Evolutionary conservation across 192 early-diverging fungal species (phyloP).

Genomic region (Entomortierella beljakovae): DNA sequence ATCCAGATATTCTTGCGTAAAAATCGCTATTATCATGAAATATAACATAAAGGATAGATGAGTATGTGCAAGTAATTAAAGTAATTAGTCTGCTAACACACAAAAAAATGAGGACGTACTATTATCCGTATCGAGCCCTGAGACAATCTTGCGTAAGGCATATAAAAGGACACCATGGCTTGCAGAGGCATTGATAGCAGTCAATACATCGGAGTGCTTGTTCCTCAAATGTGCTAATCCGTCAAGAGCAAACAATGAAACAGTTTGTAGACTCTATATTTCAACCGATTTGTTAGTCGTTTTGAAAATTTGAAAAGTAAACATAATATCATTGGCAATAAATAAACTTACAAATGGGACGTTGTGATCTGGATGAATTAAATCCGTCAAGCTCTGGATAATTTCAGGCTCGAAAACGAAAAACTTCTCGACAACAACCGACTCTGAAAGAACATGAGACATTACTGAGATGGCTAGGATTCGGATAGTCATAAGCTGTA

Average conservation of each 20-base stretch:
- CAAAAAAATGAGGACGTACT: slow-evolving; percentile 9
- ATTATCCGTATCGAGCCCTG: slow-evolving; percentile 56
- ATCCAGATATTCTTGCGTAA: slow-evolving; percentile 83
- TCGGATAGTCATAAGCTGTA: slow-evolving; percentile 75
- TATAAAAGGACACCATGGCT: slow-evolving; percentile 94
- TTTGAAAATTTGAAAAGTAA: slow-evolving; percentile 2
- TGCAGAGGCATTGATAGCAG: slow-evolving; percentile 90
- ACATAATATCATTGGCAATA: neutral
- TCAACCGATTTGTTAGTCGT: neutral
- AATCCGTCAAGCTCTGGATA: slow-evolving; percentile 79
- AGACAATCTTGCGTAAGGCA: slow-evolving; percentile 79
- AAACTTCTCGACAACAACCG: slow-evolving; percentile 73
- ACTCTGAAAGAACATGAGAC: slow-evolving; percentile 73
- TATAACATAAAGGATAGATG: neutral
- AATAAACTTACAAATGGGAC: slow-evolving; percentile 68
- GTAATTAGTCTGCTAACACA: neutral
- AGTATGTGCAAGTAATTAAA: neutral
- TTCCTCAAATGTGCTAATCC: slow-evolving; percentile 82
- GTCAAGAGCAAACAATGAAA: slow-evolving; percentile 85
- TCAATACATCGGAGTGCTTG: slow-evolving; percentile 82
- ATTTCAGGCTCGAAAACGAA: slow-evolving; percentile 93
- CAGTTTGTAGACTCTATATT: slow-evolving; percentile 77
- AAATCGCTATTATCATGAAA: slow-evolving; percentile 32
- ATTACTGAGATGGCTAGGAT: slow-evolving; percentile 84
- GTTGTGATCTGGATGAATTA: slow-evolving; percentile 74